Base-by-base conservation (phyloP, 2,329 filamentous ascomycete genomes). In the Alternaria brassicicola region DNA sequence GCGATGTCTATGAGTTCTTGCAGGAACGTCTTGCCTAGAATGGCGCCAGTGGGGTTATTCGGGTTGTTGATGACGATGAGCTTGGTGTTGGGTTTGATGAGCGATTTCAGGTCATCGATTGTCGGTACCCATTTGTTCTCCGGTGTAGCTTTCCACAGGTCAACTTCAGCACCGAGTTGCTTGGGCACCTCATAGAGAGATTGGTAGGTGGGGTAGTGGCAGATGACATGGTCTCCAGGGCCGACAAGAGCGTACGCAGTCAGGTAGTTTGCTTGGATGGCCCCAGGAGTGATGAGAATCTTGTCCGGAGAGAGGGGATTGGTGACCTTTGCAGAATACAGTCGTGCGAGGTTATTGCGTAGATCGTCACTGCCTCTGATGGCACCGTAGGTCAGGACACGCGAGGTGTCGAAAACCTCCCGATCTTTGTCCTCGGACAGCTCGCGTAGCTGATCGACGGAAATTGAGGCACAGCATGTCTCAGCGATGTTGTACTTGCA, bases 261-360 rank as follows among this genome's bases (percentile, higher is more conserved):
- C n/a, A 95, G 79, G 67, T 92, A 91, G 71, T 96, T 96, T n/a
- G 92, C 92, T 6, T 86, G 84, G 49, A 96, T 96, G 13, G 91
- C 92, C 9, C 93, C 93, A 28, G 89, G 86, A 0, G 91, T 92
- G 57, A 94, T 88, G 52, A 96, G 77, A 38, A 96, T 83, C 67
- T 90, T 87, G 15, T 92, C 86, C 1, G 73, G 79, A 17, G 82
- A 76, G 10, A 86, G 72, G 5, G 80, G 79, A 1, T 76, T 78
- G 1, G 76, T 74, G 60, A 78, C 78, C 61, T 86, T 84, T 21
- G 82, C 81, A 4, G 86, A 86, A 71, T 91, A 91, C 3, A 91
- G 80, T 17, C 82, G 79, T 6, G 89, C 85, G 13, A 95, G 83
- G 43, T 87, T 88, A 55, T 80, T 78, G 21, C 90, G 85, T 23